phyloP scores from a whole-genome alignment of 1,284 basidiomycete species.

The Ustilago trichophora region DNA sequence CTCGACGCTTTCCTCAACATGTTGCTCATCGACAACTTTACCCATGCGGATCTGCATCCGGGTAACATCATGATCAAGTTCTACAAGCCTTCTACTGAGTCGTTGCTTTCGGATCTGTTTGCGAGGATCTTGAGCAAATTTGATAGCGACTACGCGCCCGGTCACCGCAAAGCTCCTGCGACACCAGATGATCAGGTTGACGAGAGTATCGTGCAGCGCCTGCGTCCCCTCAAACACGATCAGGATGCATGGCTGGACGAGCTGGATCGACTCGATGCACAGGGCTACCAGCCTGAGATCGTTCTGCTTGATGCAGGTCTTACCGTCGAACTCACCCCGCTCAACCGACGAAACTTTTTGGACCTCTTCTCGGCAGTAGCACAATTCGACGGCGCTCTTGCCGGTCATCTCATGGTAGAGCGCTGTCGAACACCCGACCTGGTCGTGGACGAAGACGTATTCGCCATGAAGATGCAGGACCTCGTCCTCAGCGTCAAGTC shows the following conservation, averaged over 20 bases:
- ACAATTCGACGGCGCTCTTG: slow-evolving; percentile 93
- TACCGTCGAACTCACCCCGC: slow-evolving; percentile 82
- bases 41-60: slow-evolving; percentile 84
- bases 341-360: slow-evolving; percentile 89
- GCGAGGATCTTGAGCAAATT: slow-evolving; percentile 58
- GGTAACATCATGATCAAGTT: slow-evolving; percentile 99
- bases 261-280: slow-evolving; percentile 73
- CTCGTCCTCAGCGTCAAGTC: slow-evolving; percentile 91
- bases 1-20: slow-evolving; percentile 97
- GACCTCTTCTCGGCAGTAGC: slow-evolving; percentile 96
- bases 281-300: slow-evolving; percentile 90
- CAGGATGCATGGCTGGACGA: slow-evolving; percentile 78
- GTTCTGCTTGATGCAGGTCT: slow-evolving; percentile 97
- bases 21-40: slow-evolving; percentile 97
- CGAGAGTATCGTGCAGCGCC: slow-evolving; percentile 74
- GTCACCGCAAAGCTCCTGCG: slow-evolving; percentile 40
- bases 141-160: slow-evolving; percentile 61
- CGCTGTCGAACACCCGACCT: slow-evolving; percentile 91
- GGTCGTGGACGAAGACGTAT: slow-evolving; percentile 89
- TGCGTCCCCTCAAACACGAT: slow-evolving; percentile 72
- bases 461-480: slow-evolving; percentile 96
- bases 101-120: slow-evolving; percentile 54
- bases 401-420: slow-evolving; percentile 94
- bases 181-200: slow-evolving; percentile 71
- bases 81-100: slow-evolving; percentile 74